Evolutionary conservation across 1,139 yeast genomes (phyloP), one percentile per base, ranked within the genome.

Genomic region (Suhomyces maxii): DNA sequence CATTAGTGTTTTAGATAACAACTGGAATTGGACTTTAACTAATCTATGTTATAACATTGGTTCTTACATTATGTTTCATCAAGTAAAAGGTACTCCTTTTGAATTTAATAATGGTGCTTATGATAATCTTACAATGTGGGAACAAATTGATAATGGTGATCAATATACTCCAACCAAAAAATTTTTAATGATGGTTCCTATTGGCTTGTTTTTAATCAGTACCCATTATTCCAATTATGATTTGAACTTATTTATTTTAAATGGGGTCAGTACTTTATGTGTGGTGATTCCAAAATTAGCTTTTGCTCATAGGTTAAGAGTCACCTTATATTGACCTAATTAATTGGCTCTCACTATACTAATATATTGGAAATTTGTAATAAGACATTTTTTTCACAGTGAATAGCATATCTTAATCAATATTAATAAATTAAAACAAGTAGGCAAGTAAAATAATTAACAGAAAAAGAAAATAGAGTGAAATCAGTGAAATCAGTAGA

Each of bases 111-210:
- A 89, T 35, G 99, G 99, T 37, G 98, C 98, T 0, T 93, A 87
- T 67, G 99, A 93, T 65, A 86, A 89, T 61, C 77, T 93, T 58
- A 93, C 97, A 28, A 89, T 93, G 97, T 93, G 99, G 99, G 99
- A 93, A 68, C 99, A 93, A 68, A 86, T 93, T 54, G 97, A 93
- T 67, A 86, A 91, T 59, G 99, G 98, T 51, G 97, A 90, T 63
- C 96, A 90, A 65, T 93, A 91, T 65, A 93, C 99, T 0, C 99
- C 99, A 6, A 84, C 97, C 26, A 90, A 93, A 74, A 93, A 93
- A 68, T 93, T 90, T 62, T 74, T 93, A 57, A 80, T 91, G 72
- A 83, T 89, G 49, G 97, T 93, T 12, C 99, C 99, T 35, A 88
- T 93, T 55, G 85, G 83, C 8, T 76, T 93, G 60, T 93, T 93